Conservation (phyloP, 1,284 basidiomycete genomes). For the Fomes fomentarius region DNA sequence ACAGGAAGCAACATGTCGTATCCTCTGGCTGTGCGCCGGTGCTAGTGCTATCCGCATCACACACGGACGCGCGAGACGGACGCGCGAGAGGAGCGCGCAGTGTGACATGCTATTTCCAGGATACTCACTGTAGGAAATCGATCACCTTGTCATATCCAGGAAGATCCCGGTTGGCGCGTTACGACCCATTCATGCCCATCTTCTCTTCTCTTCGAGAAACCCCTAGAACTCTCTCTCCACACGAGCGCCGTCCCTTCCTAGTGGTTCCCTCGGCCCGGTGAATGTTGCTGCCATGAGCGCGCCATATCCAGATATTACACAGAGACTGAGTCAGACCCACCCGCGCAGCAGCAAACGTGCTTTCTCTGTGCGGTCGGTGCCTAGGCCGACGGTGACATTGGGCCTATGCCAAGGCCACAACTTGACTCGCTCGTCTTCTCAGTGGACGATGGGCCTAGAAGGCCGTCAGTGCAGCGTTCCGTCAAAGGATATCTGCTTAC, state of each 20-base stretch:
- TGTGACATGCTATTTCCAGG: no score
- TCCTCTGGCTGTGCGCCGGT: no score
- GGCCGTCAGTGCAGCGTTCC: conserved; percentile 32
- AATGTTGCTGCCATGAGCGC: not conserved
- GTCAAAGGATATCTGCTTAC: no score
- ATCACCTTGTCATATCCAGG: conserved; percentile 55
- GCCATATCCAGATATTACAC: not conserved
- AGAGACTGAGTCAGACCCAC: conserved; percentile 27
- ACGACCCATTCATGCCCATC: conserved; percentile 50
- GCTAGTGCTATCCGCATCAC: no score
- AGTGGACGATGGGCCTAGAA: conserved; percentile 76
- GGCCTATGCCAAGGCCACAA: conserved; percentile 62
- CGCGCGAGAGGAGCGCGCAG: no score
- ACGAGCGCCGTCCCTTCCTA: conserved; percentile 40
- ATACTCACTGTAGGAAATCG: no score
- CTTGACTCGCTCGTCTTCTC: conserved; percentile 62
- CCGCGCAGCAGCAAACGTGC: conserved; percentile 66
- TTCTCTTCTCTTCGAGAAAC: conserved; percentile 31
- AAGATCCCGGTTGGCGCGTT: conserved; percentile 54
- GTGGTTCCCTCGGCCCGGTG: conserved; percentile 1
- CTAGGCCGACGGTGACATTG: conserved; percentile 78
- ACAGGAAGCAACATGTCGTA: no score
- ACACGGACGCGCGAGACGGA: no score
- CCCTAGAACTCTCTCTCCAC: conserved; percentile 54
- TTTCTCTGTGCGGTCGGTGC: conserved; percentile 55